phyloP scores from a whole-genome alignment of 2,329 filamentous ascomycete genomes.

The Fusarium sp. region DNA sequence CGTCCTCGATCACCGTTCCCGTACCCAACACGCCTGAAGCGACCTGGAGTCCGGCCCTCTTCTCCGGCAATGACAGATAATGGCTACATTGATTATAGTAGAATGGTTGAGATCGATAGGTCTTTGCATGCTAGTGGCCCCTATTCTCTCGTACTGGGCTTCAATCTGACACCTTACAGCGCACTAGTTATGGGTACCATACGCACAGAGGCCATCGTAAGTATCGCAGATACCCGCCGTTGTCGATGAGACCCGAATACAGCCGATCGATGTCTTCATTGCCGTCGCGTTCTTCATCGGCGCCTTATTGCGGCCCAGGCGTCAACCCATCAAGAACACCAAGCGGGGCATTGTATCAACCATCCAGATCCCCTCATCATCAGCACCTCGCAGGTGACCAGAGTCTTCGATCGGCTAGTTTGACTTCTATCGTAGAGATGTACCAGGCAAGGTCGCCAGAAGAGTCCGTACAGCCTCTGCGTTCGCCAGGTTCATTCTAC shows the following conservation, averaged over 20 bases:
- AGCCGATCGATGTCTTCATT: conserved; percentile 60
- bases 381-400: conserved; percentile 54
- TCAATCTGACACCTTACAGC: conserved; percentile 52
- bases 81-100: conserved; percentile 63
- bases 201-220: conserved; percentile 55
- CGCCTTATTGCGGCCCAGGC: conserved; percentile 40
- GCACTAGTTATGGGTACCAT: conserved; percentile 60
- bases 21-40: conserved; percentile 69
- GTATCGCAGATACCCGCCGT: conserved; percentile 55
- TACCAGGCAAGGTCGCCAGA: conserved; percentile 54
- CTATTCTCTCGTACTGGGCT: neutral
- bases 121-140: conserved; percentile 59
- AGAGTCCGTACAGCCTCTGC: conserved; percentile 48
- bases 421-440: conserved; percentile 66
- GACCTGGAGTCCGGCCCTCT: conserved; percentile 64
- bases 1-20: conserved; percentile 71
- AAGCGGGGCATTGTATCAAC: conserved; percentile 51
- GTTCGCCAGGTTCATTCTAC: conserved; percentile 57
- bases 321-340: conserved; percentile 54
- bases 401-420: conserved; percentile 60
- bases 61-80: conserved; percentile 65
- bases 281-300: conserved; percentile 50
- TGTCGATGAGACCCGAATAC: conserved; percentile 57
- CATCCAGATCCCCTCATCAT: conserved; percentile 50
- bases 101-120: conserved; percentile 65